A percentile compares a stretch with the other conserved stretches of the same genome.
Evolutionary conservation across 148 eudicot species (phyloP).

Genomic region (Spergularia bocconei): DNA sequence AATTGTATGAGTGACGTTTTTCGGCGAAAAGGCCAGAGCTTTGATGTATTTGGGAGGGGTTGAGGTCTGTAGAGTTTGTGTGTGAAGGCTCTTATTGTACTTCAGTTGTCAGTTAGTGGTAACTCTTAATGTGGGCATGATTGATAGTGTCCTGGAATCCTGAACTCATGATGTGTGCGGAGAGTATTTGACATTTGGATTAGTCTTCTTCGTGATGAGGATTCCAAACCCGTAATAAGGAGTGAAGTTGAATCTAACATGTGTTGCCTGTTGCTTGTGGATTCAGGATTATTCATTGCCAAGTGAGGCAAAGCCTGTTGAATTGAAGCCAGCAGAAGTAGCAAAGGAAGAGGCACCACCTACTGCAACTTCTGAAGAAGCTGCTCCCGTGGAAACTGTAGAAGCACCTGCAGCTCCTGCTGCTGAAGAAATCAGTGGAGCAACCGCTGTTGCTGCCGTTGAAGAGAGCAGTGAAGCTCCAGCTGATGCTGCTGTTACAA

Average conservation of each 20-base stretch:
- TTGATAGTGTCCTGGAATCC: not conserved
- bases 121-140: not conserved
- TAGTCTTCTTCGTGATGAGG: not conserved
- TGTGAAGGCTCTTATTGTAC: not conserved
- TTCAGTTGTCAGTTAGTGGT: not conserved
- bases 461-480: conserved; percentile 44
- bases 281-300: conserved; percentile 40
- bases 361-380: conserved; percentile 40
- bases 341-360: conserved; percentile 41
- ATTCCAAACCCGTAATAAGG: not conserved
- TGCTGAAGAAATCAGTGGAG: conserved; percentile 34
- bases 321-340: conserved; percentile 46
- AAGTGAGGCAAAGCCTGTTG: conserved; percentile 30
- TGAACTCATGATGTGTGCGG: not conserved
- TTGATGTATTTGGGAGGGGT: not conserved
- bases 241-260: conserved; percentile 16
- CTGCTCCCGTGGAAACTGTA: conserved; percentile 39
- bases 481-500: conserved; percentile 18
- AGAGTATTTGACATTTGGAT: not conserved
- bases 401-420: conserved; percentile 46
- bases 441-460: conserved; percentile 32
- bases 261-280: not conserved
- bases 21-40: not conserved
- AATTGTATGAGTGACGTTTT: not conserved
- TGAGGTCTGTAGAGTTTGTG: not conserved